A percentile compares a stretch with the other conserved stretches of the same genome.
Evolutionary conservation across 768 basidiomycete species (phyloP).

Genomic region (Crassisporium funariophilum): DNA sequence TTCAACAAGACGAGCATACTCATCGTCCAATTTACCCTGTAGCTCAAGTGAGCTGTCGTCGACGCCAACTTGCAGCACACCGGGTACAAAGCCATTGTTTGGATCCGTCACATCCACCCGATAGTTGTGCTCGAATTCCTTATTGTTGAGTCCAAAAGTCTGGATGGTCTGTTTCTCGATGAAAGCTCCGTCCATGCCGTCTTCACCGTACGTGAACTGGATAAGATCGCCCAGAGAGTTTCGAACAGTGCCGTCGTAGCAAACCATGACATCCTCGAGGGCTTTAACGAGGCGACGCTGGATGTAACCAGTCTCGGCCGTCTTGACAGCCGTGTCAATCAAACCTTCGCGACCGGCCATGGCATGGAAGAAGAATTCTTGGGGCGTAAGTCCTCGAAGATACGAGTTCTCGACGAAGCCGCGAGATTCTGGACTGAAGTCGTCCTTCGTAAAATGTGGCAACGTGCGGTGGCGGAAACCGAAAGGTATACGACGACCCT

Average conservation of each 20-base stretch:
- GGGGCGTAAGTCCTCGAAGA: constrained; percentile 91
- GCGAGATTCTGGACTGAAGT: constrained; percentile 96
- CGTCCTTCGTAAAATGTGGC: constrained; percentile 98
- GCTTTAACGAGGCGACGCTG: constrained; percentile 98
- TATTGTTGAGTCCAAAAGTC: constrained; percentile 79
- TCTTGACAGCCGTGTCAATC: constrained; percentile 99
- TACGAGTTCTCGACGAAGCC: constrained; percentile 99
- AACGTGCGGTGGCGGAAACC: constrained; percentile 96
- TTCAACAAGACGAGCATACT: constrained; percentile 56
- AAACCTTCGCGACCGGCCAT: constrained; percentile 99
- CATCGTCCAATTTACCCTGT: constrained; percentile 81
- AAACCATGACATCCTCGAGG: constrained; percentile 95
- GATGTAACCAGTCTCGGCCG: constrained; percentile 98
- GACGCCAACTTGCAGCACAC: constrained; percentile 84
- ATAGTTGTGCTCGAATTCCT: constrained; percentile 87
- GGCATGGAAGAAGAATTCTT: constrained; percentile 99
- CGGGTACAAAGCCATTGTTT: constrained; percentile 74
- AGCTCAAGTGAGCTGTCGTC: constrained; percentile 83
- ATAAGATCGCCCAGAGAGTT: constrained; percentile 96
- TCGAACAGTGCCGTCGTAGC: constrained; percentile 96
- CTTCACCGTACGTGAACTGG: constrained; percentile 97
- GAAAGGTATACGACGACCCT: constrained; percentile 97
- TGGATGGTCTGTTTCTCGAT: constrained; percentile 96
- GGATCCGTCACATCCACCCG: constrained; percentile 94
- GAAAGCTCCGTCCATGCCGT: constrained; percentile 98